Base-by-base conservation (phyloP, 345 rosid genomes). In the Gossypium australe region DNA sequence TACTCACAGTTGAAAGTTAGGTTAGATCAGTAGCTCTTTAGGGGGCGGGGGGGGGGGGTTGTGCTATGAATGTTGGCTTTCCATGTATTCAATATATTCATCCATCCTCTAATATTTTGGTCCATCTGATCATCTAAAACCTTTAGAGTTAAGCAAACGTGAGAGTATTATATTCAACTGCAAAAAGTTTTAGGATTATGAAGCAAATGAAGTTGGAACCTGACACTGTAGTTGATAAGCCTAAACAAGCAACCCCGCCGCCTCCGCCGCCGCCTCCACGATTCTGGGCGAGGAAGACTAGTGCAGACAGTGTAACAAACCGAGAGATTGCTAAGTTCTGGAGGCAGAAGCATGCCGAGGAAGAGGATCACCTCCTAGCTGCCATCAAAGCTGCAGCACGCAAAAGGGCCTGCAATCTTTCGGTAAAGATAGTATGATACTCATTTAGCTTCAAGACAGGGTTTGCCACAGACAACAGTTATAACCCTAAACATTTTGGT, bases 381-480 rank as follows among this genome's bases (percentile, higher is more conserved):
- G 97, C 98, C 67, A 90, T 92, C 80, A 94, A 94, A 74, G 97
- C 97, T 11, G 93, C 96, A 0, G 97, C 97, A 38, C 89, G 90
- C 73, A 78, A 90, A 71, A 81, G 94, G 71, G 97, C 90, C n/a
- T 84, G 86, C n/a, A 90, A 84, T 73, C 82, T 94, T 71, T 80
- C 88, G 13, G 98, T 94, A 84, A 34, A 82, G 88, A 73, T 56
- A 29, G 61, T 71, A 20, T 34, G 7, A 47, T n/a, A 12, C 11
- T 51, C 45, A 29, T 68, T 24, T 51, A 12, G 61, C 83, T 66
- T 70, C 57, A 68, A 72, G 48, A 22, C 72, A 41, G 27, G 51
- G 53, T 47, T 38, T 29, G 34, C 56, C 45, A 25, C 14, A 16
- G 45, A 25, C 51, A 68, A 25, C 24, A 25, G 2, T n/a, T 4